Base-by-base conservation (phyloP, 108 stramenopile genomes). In the Nitzschia inconspicua region DNA sequence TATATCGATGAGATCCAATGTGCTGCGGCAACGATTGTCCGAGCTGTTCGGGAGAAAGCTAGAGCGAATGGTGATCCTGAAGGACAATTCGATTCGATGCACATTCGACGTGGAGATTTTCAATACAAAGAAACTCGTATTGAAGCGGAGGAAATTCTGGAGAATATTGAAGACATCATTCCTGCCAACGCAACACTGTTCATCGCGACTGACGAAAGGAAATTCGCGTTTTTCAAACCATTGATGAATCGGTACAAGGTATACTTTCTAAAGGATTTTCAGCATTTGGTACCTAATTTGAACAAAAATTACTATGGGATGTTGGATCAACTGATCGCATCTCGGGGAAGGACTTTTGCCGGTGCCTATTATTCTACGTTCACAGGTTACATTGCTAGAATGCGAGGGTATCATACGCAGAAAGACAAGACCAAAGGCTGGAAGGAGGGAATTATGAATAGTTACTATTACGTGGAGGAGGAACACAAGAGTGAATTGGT, bases 1-100 rank as follows among this genome's bases (percentile, higher is more conserved):
- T 96, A 94, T 60, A 67, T 75, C 37, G 95, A 96, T 63, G 92
- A 91, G 28, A 93, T 96, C 19, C 90, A 94, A 61, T 96, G 95
- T 56, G 87, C 83, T 7, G 92, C 90, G 7, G 91, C 91, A 24
- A 79, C 80, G 11, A 70, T 93, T 4, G 86, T 95, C 2, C 63
- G 63, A 30, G 88, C 81, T 14, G 47, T 96, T 10, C 79, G 89
- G 0, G 63, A 86, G 35, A 60, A 73, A 27, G 63, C 77, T 0
- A 53, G 65, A 10, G 47, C 66, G 65, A 49, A 69, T 53, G 59
- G 60, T 8, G 24, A 60, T 43, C 44, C 73, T 43, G 22, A 78
- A 22, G 94, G 94, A 3, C 39, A 47, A 4, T 96, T 72, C 52
- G 85, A 96, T 68, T 65, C 80, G 11, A 66, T 93, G 60, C 95